Evolutionary conservation across 2,329 filamentous ascomycete species (phyloP).

Genomic region (Alternaria panax): DNA sequence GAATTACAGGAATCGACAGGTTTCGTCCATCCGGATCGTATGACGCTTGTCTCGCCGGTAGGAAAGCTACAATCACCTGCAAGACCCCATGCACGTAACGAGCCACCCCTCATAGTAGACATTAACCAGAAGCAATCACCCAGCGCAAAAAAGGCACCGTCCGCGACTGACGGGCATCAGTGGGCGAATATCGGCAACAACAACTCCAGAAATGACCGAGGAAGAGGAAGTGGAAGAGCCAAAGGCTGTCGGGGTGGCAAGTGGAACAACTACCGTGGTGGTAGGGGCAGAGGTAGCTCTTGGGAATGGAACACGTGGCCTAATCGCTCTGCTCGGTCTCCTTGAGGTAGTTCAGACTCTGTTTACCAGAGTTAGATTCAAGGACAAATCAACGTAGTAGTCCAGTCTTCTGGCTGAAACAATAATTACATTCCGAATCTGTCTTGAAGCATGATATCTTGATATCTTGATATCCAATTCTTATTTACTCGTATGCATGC

Average conservation of each 20-base stretch:
- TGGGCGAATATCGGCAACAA: neutral
- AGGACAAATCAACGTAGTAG: neutral
- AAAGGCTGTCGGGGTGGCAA: neutral
- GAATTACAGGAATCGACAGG: neutral
- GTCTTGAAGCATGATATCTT: neutral
- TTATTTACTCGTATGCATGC: neutral
- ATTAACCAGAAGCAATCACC: neutral
- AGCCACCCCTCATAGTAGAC: neutral
- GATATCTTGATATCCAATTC: no score
- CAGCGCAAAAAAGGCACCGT: neutral
- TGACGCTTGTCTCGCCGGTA: neutral
- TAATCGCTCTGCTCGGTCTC: neutral
- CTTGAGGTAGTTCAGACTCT: neutral
- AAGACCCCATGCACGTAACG: neutral
- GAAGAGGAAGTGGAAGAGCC: neutral
- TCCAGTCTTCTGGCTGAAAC: neutral
- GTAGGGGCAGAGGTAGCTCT: slow-evolving; percentile 1
- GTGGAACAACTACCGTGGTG: neutral
- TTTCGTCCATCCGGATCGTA: neutral
- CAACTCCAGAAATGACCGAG: neutral
- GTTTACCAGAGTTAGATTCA: neutral
- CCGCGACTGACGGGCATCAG: slow-evolving; percentile 4
- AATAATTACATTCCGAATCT: neutral
- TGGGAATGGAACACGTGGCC: neutral
- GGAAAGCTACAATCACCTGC: neutral